Conservation (phyloP, 2,329 filamentous ascomycete species). For the Raffaelea arxii region DNA sequence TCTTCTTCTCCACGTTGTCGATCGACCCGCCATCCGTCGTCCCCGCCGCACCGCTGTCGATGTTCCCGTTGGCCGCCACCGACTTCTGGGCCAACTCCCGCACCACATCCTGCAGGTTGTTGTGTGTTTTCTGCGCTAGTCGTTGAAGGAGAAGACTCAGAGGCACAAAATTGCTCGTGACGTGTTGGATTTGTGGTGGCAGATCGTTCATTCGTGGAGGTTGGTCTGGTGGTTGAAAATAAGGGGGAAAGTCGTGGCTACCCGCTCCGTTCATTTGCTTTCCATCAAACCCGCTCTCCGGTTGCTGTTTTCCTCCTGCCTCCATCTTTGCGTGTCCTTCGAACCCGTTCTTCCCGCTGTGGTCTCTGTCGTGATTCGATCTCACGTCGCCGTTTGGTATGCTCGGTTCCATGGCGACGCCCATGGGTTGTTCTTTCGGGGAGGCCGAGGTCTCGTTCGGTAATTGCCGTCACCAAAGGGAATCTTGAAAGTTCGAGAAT, state of each 20-base stretch:
- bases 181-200: slow-evolving; percentile 56
- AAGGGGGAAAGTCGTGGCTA: too few relatives aligned
- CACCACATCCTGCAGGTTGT: slow-evolving; percentile 62
- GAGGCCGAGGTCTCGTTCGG: too few relatives aligned
- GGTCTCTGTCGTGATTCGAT: slow-evolving; percentile 46
- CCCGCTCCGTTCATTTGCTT: too few relatives aligned
- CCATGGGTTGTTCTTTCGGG: neutral
- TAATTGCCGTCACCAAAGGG: too few relatives aligned
- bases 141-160: slow-evolving; percentile 67
- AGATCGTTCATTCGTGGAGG: slow-evolving; percentile 40
- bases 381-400: slow-evolving; percentile 38
- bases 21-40: slow-evolving; percentile 43
- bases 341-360: slow-evolving; percentile 6
- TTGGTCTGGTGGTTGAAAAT: too few relatives aligned
- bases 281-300: too few relatives aligned
- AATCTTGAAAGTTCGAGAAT: neutral
- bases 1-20: slow-evolving; percentile 69
- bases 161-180: slow-evolving; percentile 66
- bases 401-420: slow-evolving; percentile 25
- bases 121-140: slow-evolving; percentile 74
- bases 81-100: slow-evolving; percentile 60
- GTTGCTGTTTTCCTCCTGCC: too few relatives aligned
- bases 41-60: slow-evolving; percentile 19
- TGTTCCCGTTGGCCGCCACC: slow-evolving; percentile 46
- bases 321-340: slow-evolving; percentile 3